Percentiles rank a stretch among this genome's conserved stretches.
These are phyloP conservation scores for Cardamine resedifolia DNA, from an alignment of 345 rosid genomes.

Conservation along the genomic window DNA sequence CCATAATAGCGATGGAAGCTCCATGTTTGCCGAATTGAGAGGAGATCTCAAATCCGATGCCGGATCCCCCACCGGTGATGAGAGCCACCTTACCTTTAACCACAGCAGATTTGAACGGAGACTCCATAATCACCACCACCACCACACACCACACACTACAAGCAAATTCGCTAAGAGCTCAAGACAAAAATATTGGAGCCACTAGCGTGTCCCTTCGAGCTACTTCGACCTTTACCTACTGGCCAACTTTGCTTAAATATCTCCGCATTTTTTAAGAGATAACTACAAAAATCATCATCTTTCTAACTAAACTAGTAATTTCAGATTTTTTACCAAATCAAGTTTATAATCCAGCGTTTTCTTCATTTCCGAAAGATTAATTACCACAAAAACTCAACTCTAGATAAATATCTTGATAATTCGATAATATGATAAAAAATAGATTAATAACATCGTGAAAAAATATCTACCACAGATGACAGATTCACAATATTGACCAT, in stretches of 20 bases:
- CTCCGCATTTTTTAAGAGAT: not conserved
- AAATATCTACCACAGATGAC: not conserved
- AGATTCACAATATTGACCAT: not conserved
- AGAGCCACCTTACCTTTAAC: slow-evolving; percentile 62
- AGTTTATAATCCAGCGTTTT: not conserved
- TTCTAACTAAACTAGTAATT: not conserved
- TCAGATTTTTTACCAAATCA: not conserved
- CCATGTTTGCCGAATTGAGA: slow-evolving; percentile 74
- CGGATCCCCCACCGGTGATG: slow-evolving; percentile 88
- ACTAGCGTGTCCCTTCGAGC: not conserved
- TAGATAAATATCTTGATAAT: not conserved
- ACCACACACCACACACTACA: no score
- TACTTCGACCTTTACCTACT: not conserved
- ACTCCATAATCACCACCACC: slow-evolving; percentile 59
- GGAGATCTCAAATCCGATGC: slow-evolving; percentile 80
- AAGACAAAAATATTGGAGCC: not conserved
- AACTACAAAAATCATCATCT: not conserved
- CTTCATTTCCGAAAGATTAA: not conserved
- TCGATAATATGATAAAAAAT: not conserved
- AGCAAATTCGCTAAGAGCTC: not conserved
- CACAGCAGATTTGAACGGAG: slow-evolving; percentile 62
- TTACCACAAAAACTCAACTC: not conserved
- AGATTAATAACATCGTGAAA: no score
- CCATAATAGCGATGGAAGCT: slow-evolving; percentile 77
- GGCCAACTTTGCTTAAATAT: not conserved